These are phyloP conservation scores for Oxytropis ochrocephala DNA, from an alignment of 306 rosid genomes.

Conservation along the genomic window DNA sequence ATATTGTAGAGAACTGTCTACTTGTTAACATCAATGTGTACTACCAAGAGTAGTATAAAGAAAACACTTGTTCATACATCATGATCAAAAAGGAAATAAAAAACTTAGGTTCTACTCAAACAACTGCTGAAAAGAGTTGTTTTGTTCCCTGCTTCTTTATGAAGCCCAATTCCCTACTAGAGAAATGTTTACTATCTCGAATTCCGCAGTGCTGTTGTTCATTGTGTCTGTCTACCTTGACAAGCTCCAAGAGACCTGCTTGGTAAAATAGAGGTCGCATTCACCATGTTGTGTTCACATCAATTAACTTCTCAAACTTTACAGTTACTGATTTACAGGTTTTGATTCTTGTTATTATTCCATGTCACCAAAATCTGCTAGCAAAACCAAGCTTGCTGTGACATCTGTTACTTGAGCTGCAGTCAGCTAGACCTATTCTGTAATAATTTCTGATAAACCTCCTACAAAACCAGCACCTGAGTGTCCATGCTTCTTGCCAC, in stretches of 20 bases:
- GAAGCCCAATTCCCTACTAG: too few species aligned
- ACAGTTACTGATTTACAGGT: background rate
- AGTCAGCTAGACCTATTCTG: slow-evolving; percentile 39
- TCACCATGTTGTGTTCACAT: slow-evolving; percentile 2
- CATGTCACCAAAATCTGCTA: slow-evolving; percentile 12
- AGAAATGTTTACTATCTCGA: background rate
- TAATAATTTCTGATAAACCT: slow-evolving; percentile 55
- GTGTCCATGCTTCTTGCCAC: slow-evolving; percentile 42
- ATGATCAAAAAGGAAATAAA: background rate
- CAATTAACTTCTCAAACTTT: background rate
- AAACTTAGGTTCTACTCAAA: background rate
- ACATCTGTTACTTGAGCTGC: too few species aligned
- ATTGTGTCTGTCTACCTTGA: background rate
- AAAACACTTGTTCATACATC: background rate
- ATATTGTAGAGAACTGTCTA: background rate
- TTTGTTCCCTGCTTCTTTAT: too few species aligned
- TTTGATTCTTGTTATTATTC: background rate
- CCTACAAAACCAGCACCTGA: slow-evolving; percentile 33
- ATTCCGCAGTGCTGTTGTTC: background rate
- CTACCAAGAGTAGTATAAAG: background rate
- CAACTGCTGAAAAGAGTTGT: background rate
- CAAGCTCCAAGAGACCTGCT: background rate
- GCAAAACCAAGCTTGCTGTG: slow-evolving; percentile 14
- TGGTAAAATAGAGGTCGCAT: slow-evolving; percentile 11
- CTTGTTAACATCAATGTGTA: background rate